Base-by-base conservation (phyloP, 257 asterid species). In the Solanum neorickii region DNA sequence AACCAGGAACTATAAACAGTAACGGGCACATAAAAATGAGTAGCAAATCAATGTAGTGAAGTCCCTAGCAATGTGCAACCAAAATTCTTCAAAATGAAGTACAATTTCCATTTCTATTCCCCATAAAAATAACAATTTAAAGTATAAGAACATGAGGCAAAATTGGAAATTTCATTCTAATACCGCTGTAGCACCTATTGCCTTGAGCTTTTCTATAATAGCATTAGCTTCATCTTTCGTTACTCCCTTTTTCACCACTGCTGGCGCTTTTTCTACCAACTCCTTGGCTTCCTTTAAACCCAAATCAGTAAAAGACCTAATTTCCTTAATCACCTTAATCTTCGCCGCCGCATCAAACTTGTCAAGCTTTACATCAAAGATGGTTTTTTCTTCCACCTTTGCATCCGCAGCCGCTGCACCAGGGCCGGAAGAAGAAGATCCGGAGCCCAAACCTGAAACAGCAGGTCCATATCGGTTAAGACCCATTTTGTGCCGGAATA, bases 231-330 rank as follows among this genome's bases (percentile, higher is more conserved):
- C 98, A 52, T 95, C 99, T 86, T 93, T 94, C 37, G 96, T 89
- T 74, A 74, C 88, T 59, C 98, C 98, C 77, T 94, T 96, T 91
- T 93, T 96, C 90, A 96, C 94, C 87, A 96, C 94, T 20, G 93
- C 90, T 12, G 98, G 98, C 0, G 95, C 89, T 89, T 93, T 96
- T 92, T 96, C 98, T 85, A 94, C 98, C 92, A 96, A 89, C 69
- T 96, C 98, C 87, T 96, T 96, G 2, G 98, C 98, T 89, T 94
- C 98, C 89, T 96, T 96, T 86, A 96, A 90, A 7, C 98, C 98
- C 88, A 96, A 93, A 77, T 92, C 97, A 12, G 98, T 94, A 89
- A 94, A 90, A 62, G 91, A 92, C 91, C 98, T 94, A 47, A 96
- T 91, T 92, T 96, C 98, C 93, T 96, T 96, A 27, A 96, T 96